Evolutionary conservation across 1,284 basidiomycete genomes (phyloP).

Genomic region (Boletus semigastroideus): DNA sequence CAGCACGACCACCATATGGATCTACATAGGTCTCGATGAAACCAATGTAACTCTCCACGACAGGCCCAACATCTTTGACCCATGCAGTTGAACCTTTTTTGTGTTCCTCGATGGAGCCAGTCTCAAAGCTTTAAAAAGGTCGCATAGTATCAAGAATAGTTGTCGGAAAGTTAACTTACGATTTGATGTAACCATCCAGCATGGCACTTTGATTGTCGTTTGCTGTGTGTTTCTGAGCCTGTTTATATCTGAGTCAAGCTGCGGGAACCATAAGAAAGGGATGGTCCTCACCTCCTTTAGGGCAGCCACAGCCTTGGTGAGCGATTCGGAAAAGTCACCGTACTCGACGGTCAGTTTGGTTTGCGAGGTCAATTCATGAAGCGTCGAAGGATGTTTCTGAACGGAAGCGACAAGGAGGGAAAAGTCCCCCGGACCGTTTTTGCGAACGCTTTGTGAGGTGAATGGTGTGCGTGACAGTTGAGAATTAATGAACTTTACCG

Average conservation of each 20-base stretch:
- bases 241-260: not conserved
- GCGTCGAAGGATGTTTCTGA: conserved; percentile 37
- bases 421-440: conserved; percentile 59
- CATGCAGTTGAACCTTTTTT: conserved; percentile 73
- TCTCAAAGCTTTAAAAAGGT: conserved; percentile 50
- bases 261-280: not conserved
- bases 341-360: conserved; percentile 66
- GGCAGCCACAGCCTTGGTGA: conserved; percentile 54
- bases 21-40: conserved; percentile 82
- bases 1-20: conserved; percentile 79
- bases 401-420: conserved; percentile 74
- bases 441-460: conserved; percentile 53
- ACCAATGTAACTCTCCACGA: conserved; percentile 86
- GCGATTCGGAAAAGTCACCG: conserved; percentile 61
- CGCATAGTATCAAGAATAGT: not conserved
- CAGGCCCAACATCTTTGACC: conserved; percentile 84
- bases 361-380: conserved; percentile 48
- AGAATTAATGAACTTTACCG: conserved; percentile 44
- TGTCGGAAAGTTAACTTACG: conserved; percentile 43
- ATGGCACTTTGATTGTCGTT: conserved; percentile 73
- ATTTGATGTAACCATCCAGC: conserved; percentile 77
- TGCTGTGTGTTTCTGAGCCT: conserved; percentile 72
- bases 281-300: conserved; percentile 53
- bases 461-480: not conserved
- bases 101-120: conserved; percentile 77